Percentiles rank a stretch among this genome's conserved stretches.
phyloP scores from a whole-genome alignment of 148 eudicot species.

The Fagopyrum esculentum region DNA sequence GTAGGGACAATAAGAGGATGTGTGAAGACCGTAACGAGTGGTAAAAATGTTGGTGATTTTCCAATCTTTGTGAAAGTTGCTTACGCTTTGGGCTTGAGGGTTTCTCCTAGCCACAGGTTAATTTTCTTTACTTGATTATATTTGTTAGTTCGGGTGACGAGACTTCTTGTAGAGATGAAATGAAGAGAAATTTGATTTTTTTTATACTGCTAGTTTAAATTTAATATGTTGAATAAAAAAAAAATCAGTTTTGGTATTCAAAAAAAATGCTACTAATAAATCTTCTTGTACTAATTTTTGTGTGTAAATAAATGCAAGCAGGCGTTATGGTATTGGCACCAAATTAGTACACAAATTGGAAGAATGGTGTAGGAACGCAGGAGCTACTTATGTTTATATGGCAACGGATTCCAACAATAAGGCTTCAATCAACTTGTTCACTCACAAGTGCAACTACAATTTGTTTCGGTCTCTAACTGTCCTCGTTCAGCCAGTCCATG shows the following conservation, averaged over 20 bases:
- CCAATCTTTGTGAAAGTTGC: constrained; percentile 56
- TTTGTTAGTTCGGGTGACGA: too few relatives aligned
- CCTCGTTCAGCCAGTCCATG: constrained; percentile 72
- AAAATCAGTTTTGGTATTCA: too few relatives aligned
- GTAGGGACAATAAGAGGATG: constrained; percentile 75
- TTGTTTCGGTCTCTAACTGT: constrained; percentile 52
- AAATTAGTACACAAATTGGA: constrained; percentile 41
- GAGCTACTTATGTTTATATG: constrained; percentile 70
- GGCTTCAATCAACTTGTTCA: constrained; percentile 75
- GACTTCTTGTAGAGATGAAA: too few relatives aligned
- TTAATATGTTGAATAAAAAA: too few relatives aligned
- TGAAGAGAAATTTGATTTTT: too few relatives aligned
- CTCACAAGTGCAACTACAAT: constrained; percentile 40
- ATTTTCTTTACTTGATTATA: not conserved
- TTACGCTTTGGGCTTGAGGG: constrained; percentile 75
- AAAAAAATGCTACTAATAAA: not conserved
- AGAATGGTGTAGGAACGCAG: constrained; percentile 61
- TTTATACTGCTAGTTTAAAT: too few relatives aligned
- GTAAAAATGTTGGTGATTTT: constrained; percentile 27
- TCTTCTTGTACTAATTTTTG: too few relatives aligned
- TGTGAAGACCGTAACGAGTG: constrained; percentile 53
- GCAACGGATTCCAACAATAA: constrained; percentile 70
- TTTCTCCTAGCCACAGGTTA: constrained; percentile 69
- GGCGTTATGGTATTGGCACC: constrained; percentile 14
- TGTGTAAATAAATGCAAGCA: not conserved